Base-by-base conservation (phyloP, 1,284 basidiomycete genomes). In the Trichosporon ovoides region DNA sequence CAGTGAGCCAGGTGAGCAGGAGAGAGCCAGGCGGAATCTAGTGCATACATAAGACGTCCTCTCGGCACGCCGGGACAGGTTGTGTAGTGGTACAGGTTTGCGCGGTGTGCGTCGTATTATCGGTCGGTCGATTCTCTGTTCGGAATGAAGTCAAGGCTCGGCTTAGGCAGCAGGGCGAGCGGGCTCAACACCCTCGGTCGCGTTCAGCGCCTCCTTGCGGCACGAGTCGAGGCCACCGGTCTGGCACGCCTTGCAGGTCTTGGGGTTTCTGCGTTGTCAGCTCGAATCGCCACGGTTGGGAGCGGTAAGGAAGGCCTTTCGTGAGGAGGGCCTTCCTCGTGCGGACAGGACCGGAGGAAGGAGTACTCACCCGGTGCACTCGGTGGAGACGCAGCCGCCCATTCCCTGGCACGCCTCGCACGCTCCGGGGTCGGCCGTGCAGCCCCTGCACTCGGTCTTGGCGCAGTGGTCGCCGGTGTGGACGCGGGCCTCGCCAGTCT, bases 331-430 rank as follows among this genome's bases (percentile, higher is more conserved):
- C 9, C 28, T 9, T 31, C 28, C 28, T 9, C 28, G 4, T 31
- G 9, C 9, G 5, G 28, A 31, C 35, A 12, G 13, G 16, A 37
- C 35, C 3, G 12, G 40, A 40, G 43, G 37, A 24, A 19, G 24
- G 9, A 5, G 9, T 12, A 68, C 73, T 67, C 52, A 75, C 73
- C 73, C 74, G 34, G 74, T 75, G 58, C 74, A 75, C 58, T 69
- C 69, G 38, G 61, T 68, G 22, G 74, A 71, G 51, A 72, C 62
- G 53, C 73, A 75, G 53, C 73, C 72, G 16, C 71, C 72, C n/a
- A 59, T 61, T 34, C 71, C 73, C 56, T 73, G 55, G 61, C 74
- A 75, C 35, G 70, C 70, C 20, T 57, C 34, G 59, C 74, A 75
- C 28, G 58, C 31, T 14, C 54, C 34, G 24, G 74, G 68, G 64